Evolutionary conservation across 176 grass and related monocot genomes (phyloP).

Genomic region (Juncus inflexus): DNA sequence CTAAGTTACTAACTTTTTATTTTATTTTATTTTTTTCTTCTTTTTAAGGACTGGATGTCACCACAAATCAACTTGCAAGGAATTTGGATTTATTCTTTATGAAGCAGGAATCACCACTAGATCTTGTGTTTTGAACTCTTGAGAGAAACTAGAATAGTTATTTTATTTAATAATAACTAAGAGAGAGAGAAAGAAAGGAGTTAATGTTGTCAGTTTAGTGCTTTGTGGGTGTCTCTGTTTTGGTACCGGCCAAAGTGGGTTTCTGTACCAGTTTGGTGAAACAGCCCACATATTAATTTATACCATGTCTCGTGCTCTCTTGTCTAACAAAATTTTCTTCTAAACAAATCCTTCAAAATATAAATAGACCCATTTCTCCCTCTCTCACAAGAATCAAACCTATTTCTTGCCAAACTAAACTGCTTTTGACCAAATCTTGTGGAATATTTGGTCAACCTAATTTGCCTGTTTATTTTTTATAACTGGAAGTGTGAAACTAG

Average conservation of each 20-base stretch:
- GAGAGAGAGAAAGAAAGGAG: neutral
- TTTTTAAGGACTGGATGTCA: conserved; percentile 44
- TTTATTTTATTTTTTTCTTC: conserved; percentile 34
- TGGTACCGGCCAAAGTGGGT: conserved; percentile 39
- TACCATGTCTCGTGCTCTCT: conserved; percentile 38
- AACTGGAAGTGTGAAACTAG: neutral
- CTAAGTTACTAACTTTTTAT: conserved; percentile 13
- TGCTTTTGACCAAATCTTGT: conserved; percentile 19
- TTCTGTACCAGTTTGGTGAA: conserved; percentile 63
- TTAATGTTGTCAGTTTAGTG: conserved; percentile 42
- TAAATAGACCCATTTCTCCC: conserved; percentile 32
- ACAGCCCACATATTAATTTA: conserved; percentile 30
- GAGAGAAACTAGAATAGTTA: neutral
- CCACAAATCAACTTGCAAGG: conserved; percentile 27
- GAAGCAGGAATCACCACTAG: conserved; percentile 32
- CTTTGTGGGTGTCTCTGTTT: conserved; percentile 43
- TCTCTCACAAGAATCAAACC: conserved; percentile 24
- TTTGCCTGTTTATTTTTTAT: conserved; percentile 21
- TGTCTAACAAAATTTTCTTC: conserved; percentile 21
- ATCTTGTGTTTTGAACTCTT: conserved; percentile 34
- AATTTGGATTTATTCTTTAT: conserved; percentile 59
- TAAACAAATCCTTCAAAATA: neutral
- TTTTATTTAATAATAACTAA: neutral
- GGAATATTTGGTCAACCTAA: conserved; percentile 10
- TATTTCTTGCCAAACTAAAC: conserved; percentile 11